phyloP scores from a whole-genome alignment of 768 basidiomycete species.

The Podaxis sp. region DNA sequence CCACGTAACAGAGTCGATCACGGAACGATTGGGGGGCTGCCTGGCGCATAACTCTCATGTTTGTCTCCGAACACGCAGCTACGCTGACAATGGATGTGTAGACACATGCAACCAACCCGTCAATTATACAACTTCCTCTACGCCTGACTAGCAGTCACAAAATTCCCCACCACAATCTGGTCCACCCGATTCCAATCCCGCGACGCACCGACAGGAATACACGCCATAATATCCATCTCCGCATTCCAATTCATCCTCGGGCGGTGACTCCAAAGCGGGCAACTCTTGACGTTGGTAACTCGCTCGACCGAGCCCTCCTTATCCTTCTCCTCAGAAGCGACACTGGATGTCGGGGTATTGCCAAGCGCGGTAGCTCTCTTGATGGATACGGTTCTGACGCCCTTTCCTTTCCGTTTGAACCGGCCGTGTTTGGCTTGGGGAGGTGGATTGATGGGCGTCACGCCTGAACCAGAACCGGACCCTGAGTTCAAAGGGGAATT shows the following conservation, averaged over 20 bases:
- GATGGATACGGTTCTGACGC: slow-evolving; percentile 16
- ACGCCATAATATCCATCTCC: slow-evolving; percentile 94
- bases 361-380: not conserved
- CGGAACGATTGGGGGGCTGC: too few species aligned
- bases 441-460: slow-evolving; percentile 16
- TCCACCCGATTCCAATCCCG: slow-evolving; percentile 91
- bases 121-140: slow-evolving; percentile 90
- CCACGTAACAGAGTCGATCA: too few species aligned
- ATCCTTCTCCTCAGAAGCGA: not conserved
- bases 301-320: slow-evolving; percentile 57
- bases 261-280: slow-evolving; percentile 84
- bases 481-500: not conserved
- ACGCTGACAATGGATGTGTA: too few species aligned
- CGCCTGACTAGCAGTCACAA: slow-evolving; percentile 91
- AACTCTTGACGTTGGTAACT: slow-evolving; percentile 93
- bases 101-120: too few species aligned
- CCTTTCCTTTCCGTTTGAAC: slow-evolving; percentile 20
- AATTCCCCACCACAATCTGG: slow-evolving; percentile 88
- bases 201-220: slow-evolving; percentile 93
- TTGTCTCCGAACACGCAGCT: too few species aligned
- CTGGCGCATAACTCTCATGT: too few species aligned
- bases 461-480: not conserved
- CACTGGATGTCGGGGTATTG: slow-evolving; percentile 9
- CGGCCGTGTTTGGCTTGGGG: slow-evolving; percentile 15
- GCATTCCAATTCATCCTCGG: slow-evolving; percentile 81